phyloP scores from a whole-genome alignment of 768 basidiomycete species.

The Collybia sordida region DNA sequence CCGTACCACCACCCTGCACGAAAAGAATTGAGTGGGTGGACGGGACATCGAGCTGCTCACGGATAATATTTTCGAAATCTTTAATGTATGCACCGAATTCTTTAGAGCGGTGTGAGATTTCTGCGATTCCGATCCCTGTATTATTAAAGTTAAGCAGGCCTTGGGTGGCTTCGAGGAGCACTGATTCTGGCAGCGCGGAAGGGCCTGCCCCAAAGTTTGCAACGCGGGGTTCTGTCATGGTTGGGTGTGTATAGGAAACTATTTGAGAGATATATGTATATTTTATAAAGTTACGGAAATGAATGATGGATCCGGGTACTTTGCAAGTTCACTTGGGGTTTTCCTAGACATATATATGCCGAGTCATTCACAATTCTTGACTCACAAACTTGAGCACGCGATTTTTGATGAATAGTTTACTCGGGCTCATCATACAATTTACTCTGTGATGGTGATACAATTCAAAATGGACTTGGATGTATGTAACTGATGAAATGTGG shows the following conservation, averaged over 20 bases:
- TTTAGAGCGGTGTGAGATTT: conserved; percentile 93
- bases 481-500: background rate
- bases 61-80: conserved; percentile 62
- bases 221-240: conserved; percentile 49
- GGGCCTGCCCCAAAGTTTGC: conserved; percentile 96
- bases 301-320: conserved; percentile 7
- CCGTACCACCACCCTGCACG: conserved; percentile 91
- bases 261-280: too few relatives aligned
- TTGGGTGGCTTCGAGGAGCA: conserved; percentile 78
- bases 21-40: conserved; percentile 84
- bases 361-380: conserved; percentile 7
- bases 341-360: background rate
- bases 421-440: background rate
- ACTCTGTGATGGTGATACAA: background rate
- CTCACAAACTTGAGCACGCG: conserved; percentile 12
- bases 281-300: background rate
- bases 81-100: conserved; percentile 77
- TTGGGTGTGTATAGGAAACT: conserved; percentile 5
- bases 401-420: conserved; percentile 1
- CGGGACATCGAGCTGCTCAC: conserved; percentile 79
- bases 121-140: conserved; percentile 94
- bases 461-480: background rate
- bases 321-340: background rate
- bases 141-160: conserved; percentile 88
- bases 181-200: conserved; percentile 84